A percentile compares a stretch with the other conserved stretches of the same genome.
These are phyloP conservation scores for Hortaea sp. DNA, from an alignment of 2,329 filamentous ascomycete genomes.

Conservation along the genomic window DNA sequence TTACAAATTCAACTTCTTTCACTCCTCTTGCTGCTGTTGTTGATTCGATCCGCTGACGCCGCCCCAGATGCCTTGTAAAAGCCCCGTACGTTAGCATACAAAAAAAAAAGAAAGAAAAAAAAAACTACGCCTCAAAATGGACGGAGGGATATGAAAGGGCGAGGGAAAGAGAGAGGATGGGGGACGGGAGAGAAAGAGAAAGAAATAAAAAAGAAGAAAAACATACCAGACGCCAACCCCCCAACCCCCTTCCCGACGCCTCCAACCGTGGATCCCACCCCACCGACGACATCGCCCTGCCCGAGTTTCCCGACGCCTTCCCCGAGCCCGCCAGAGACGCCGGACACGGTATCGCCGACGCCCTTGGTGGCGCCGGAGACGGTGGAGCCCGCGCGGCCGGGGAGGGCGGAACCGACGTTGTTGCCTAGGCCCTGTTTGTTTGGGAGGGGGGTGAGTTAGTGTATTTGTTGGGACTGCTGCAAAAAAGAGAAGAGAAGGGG, in stretches of 20 bases:
- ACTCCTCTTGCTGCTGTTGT: not conserved
- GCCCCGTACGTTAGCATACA: not conserved
- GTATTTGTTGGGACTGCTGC: no score
- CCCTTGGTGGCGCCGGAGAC: constrained; percentile 33
- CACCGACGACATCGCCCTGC: constrained; percentile 31
- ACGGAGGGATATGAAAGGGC: no score
- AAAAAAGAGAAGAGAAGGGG: no score
- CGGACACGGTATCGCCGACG: constrained; percentile 30
- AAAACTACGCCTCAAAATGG: no score
- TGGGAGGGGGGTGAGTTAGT: no score
- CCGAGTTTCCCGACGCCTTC: constrained; percentile 33
- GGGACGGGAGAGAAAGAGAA: no score
- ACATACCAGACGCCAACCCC: constrained; percentile 13
- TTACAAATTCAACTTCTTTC: no score
- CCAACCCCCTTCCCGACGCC: constrained; percentile 25
- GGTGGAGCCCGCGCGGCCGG: constrained; percentile 30
- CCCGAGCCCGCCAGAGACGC: constrained; percentile 33
- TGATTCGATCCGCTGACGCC: constrained; percentile 20
- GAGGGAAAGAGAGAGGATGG: no score
- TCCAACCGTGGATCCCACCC: constrained; percentile 31
- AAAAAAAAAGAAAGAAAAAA: not conserved
- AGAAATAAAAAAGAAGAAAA: not conserved
- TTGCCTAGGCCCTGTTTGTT: constrained; percentile 14
- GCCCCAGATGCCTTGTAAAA: constrained; percentile 18
- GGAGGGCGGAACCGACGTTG: constrained; percentile 29